Percentiles rank a stretch among this genome's conserved stretches.
phyloP scores from a whole-genome alignment of 805 yeast species.

The Clavispora carvajalis region DNA sequence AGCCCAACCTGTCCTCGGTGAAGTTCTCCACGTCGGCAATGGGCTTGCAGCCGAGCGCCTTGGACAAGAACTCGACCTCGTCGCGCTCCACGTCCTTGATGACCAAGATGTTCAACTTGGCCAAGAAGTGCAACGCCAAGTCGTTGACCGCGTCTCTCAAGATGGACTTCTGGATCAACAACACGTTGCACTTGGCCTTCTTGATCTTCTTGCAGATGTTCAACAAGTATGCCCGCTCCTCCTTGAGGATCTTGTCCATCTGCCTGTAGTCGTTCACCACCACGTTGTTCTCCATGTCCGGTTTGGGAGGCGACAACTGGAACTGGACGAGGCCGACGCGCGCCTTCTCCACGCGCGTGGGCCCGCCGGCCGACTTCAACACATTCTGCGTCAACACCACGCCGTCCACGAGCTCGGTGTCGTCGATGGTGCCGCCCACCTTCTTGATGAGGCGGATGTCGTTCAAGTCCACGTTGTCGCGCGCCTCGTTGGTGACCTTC shows the following conservation, averaged over 20 bases:
- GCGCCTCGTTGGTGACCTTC: conserved; percentile 58
- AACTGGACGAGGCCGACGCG: conserved; percentile 84
- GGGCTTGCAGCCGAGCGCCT: conserved; percentile 89
- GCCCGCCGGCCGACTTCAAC: conserved; percentile 89
- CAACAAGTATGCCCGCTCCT: conserved; percentile 91
- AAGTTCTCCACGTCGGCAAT: conserved; percentile 93
- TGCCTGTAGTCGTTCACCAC: conserved; percentile 97
- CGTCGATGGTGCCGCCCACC: conserved; percentile 97
- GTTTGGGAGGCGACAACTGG: conserved; percentile 94
- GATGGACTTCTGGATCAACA: conserved; percentile 87
- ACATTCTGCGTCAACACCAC: conserved; percentile 90
- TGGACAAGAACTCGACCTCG: conserved; percentile 84
- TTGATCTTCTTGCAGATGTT: conserved; percentile 95
- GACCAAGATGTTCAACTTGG: conserved; percentile 90
- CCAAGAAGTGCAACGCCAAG: conserved; percentile 86
- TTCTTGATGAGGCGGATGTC: conserved; percentile 89
- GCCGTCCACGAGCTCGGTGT: conserved; percentile 88
- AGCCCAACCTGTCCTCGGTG: conserved; percentile 87
- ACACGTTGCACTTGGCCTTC: conserved; percentile 92
- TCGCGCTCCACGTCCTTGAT: conserved; percentile 94
- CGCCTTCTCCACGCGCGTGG: conserved; percentile 91
- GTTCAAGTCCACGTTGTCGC: conserved; percentile 72
- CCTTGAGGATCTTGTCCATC: conserved; percentile 97
- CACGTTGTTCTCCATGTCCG: conserved; percentile 95
- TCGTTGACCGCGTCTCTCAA: conserved; percentile 93